phyloP scores from a whole-genome alignment of 257 asterid species.

The Solanum dulcamara region DNA sequence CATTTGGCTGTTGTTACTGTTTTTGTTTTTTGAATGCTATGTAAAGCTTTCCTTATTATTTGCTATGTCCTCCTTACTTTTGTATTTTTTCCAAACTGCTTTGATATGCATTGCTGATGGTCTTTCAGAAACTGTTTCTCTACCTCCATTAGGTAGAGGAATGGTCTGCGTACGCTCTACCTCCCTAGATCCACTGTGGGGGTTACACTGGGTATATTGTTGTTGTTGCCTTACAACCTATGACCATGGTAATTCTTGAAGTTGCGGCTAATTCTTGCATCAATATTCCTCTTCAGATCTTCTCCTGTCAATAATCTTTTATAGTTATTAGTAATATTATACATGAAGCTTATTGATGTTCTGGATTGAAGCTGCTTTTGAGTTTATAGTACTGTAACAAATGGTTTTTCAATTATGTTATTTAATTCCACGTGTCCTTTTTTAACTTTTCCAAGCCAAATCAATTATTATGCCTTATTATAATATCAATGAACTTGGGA shows the following conservation, averaged over 20 bases:
- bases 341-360: background rate
- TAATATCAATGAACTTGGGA: background rate
- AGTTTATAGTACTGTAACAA: background rate
- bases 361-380: background rate
- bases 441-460: background rate
- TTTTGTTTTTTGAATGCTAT: background rate
- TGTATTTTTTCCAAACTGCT: background rate
- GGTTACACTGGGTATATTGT: background rate
- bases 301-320: background rate
- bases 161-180: background rate
- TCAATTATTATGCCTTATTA: background rate
- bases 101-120: background rate
- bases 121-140: background rate
- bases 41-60: background rate
- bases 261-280: background rate
- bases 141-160: background rate
- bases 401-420: background rate
- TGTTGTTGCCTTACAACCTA: background rate
- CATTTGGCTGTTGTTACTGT: background rate
- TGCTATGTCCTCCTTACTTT: background rate
- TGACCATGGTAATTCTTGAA: background rate
- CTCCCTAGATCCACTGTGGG: background rate
- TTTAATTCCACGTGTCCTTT: background rate
- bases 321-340: background rate
- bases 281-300: background rate